Conservation (phyloP, 2,329 filamentous ascomycete genomes). For the Colletotrichum paranaense region DNA sequence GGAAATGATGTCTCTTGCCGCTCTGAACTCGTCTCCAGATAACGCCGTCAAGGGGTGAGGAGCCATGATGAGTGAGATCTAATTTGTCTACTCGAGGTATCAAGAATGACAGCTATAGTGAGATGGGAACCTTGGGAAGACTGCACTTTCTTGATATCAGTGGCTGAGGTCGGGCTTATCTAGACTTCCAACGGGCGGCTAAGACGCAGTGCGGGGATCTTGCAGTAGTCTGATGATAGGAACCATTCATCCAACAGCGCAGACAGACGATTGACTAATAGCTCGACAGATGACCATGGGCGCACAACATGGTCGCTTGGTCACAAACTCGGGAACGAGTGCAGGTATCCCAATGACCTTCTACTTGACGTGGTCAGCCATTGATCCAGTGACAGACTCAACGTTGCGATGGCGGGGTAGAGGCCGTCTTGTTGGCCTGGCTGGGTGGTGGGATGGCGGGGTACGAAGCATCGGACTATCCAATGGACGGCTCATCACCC, state of each 20-base stretch:
- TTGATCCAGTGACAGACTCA: neutral
- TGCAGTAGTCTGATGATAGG: slow-evolving; percentile 16
- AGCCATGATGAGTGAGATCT: slow-evolving; percentile 10
- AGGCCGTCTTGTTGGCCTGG: neutral
- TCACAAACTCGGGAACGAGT: neutral
- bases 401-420: slow-evolving; percentile 7
- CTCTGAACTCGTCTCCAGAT: slow-evolving; percentile 59
- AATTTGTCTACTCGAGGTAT: neutral
- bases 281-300: neutral
- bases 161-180: slow-evolving; percentile 10
- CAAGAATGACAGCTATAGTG: neutral
- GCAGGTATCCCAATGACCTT: neutral
- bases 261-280: neutral
- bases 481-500: neutral
- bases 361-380: neutral
- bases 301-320: neutral
- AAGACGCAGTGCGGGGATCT: slow-evolving; percentile 19
- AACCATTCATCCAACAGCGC: slow-evolving; percentile 3
- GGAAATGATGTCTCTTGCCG: slow-evolving; percentile 58
- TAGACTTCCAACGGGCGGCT: slow-evolving; percentile 4
- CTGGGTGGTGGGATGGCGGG: slow-evolving; percentile 6
- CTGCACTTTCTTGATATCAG: neutral
- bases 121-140: neutral
- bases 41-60: slow-evolving; percentile 62
- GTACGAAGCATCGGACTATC: neutral